phyloP scores from a whole-genome alignment of 2,329 filamentous ascomycete species.

The Tolypocladium cylindrosporum region DNA sequence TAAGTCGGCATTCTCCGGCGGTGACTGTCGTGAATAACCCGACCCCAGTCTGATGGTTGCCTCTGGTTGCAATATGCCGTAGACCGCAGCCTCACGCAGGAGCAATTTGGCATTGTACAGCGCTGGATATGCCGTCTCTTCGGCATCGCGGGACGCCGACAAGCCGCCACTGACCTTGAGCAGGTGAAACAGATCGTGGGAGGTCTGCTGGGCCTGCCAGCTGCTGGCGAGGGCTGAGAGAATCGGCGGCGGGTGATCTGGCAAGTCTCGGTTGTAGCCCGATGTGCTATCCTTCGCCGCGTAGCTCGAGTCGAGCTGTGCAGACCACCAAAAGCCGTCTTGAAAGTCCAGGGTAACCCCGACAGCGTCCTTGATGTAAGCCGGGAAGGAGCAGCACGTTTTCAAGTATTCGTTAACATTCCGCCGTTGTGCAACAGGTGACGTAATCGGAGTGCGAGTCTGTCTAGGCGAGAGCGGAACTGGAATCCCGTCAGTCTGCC shows the following conservation, averaged over 20 bases:
- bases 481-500: slow-evolving; percentile 8
- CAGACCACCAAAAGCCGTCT: slow-evolving; percentile 49
- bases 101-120: slow-evolving; percentile 45
- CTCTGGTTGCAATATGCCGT: slow-evolving; percentile 39
- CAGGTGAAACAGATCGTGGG: slow-evolving; percentile 43
- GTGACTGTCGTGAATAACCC: slow-evolving; percentile 9
- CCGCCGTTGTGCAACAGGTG: slow-evolving; percentile 36
- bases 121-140: slow-evolving; percentile 37
- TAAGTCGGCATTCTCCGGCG: slow-evolving; percentile 32
- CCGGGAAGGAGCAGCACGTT: slow-evolving; percentile 30
- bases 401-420: slow-evolving; percentile 44
- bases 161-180: slow-evolving; percentile 39
- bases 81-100: slow-evolving; percentile 43
- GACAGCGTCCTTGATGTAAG: slow-evolving; percentile 29
- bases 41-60: slow-evolving; percentile 28
- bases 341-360: slow-evolving; percentile 39
- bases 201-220: slow-evolving; percentile 36
- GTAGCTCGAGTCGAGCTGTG: slow-evolving; percentile 29
- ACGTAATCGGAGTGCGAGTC: slow-evolving; percentile 38
- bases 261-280: slow-evolving; percentile 17
- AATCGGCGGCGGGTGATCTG: slow-evolving; percentile 35
- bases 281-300: slow-evolving; percentile 8
- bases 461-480: slow-evolving; percentile 38
- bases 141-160: slow-evolving; percentile 36
- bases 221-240: slow-evolving; percentile 40